Conservation (phyloP, 192 early-diverging fungal species). For the Funneliformis mosseae region DNA sequence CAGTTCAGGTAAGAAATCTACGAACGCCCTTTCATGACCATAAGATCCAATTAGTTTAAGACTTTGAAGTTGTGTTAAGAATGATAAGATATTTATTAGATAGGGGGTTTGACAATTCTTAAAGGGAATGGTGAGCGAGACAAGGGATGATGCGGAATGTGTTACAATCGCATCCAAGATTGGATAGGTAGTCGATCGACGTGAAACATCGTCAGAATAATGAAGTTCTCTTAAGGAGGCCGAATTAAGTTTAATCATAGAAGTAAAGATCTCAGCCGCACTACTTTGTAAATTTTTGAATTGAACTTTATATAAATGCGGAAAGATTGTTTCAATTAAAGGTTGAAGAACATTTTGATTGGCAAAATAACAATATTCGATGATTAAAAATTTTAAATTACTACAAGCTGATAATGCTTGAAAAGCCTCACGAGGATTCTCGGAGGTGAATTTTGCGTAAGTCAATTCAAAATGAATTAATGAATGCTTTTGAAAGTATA, state of each 20-base stretch:
- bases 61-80: not conserved
- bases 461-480: constrained; percentile 20
- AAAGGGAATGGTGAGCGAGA: not conserved
- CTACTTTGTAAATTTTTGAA: not conserved
- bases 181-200: too few relatives aligned
- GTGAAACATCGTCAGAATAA: constrained; percentile 10
- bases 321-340: not conserved
- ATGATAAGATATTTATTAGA: not conserved
- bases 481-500: not conserved
- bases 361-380: constrained; percentile 1
- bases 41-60: constrained; percentile 15
- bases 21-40: constrained; percentile 10
- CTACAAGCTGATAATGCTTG: not conserved
- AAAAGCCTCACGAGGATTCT: not conserved
- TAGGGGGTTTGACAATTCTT: not conserved
- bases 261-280: not conserved
- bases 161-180: not conserved
- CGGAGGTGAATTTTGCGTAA: not conserved
- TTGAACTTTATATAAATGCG: not conserved
- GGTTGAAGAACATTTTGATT: not conserved
- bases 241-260: not conserved
- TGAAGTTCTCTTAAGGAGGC: not conserved
- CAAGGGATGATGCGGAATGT: not conserved
- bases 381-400: not conserved
- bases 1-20: not conserved